These are phyloP conservation scores for Debaryomycetaceae sp. DNA, from an alignment of 1,139 yeast genomes.

Conservation along the genomic window DNA sequence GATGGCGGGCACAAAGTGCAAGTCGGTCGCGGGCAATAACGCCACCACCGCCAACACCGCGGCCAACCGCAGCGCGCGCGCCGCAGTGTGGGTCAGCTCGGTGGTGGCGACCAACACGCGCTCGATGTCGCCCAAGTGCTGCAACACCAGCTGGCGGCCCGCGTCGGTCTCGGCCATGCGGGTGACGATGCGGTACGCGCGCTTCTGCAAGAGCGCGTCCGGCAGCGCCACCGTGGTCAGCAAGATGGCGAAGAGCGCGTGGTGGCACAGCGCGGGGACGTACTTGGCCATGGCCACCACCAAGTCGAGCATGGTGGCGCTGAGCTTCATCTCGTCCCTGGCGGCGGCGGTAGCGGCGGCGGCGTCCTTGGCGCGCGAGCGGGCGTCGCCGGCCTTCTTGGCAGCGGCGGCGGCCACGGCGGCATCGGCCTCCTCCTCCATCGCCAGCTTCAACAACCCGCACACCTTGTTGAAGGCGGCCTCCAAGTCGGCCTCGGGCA, in stretches of 20 bases:
- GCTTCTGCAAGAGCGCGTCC: conserved; percentile 76
- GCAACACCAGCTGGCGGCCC: conserved; percentile 52
- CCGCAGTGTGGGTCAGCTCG: conserved; percentile 61
- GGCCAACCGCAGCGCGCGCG: conserved; percentile 75
- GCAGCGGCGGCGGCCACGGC: conserved; percentile 11
- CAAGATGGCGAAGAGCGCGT: conserved; percentile 75
- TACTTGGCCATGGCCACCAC: conserved; percentile 83
- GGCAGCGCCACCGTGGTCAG: conserved; percentile 55
- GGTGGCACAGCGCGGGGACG: conserved; percentile 66
- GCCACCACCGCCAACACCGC: conserved; percentile 62
- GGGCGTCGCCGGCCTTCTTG: conserved; percentile 16
- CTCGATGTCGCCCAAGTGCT: conserved; percentile 57
- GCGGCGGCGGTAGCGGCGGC: conserved; percentile 30
- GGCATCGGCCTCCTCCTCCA: conserved; percentile 53
- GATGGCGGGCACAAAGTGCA: conserved; percentile 75
- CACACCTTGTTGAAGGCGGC: conserved; percentile 84
- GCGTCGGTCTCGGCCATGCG: conserved; percentile 63
- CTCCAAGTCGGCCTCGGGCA: conserved; percentile 63
- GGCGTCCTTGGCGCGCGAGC: conserved; percentile 18
- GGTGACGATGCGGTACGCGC: conserved; percentile 79
- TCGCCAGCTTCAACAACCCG: conserved; percentile 65
- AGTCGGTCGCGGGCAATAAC: conserved; percentile 55
- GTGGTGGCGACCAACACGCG: conserved; percentile 55
- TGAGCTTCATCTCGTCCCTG: too few relatives aligned
- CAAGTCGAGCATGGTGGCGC: conserved; percentile 87